These are phyloP conservation scores for Pseudogymnoascus verrucosus DNA, from an alignment of 2,329 filamentous ascomycete genomes.

Conservation along the genomic window DNA sequence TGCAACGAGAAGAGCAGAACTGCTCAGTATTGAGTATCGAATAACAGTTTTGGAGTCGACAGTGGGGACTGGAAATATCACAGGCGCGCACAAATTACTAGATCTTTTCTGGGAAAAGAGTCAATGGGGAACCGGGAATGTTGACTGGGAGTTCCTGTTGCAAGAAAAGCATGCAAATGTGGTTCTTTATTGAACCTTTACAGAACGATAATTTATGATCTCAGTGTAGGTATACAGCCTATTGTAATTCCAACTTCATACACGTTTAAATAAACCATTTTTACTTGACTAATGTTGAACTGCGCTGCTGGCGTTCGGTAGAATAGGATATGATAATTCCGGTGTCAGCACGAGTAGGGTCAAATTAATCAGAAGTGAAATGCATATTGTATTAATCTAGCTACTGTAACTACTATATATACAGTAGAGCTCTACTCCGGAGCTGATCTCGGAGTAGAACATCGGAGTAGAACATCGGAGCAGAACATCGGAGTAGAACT, in stretches of 20 bases:
- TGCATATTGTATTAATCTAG: too few relatives aligned
- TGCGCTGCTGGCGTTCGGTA: too few relatives aligned
- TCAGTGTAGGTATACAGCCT: background rate
- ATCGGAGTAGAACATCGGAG: too few relatives aligned
- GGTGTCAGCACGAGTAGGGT: too few relatives aligned
- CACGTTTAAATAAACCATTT: too few relatives aligned
- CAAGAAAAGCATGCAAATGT: slow-evolving; percentile 1
- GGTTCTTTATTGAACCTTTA: slow-evolving; percentile 1
- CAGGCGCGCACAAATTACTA: slow-evolving; percentile 7
- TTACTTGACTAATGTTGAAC: too few relatives aligned
- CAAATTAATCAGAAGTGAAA: too few relatives aligned
- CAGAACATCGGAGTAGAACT: too few relatives aligned
- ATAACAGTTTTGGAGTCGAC: slow-evolving; percentile 10
- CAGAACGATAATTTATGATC: background rate
- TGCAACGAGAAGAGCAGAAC: slow-evolving; percentile 4
- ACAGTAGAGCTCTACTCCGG: too few relatives aligned
- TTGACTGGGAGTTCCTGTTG: slow-evolving; percentile 8
- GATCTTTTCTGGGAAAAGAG: slow-evolving; percentile 4
- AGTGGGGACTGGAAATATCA: slow-evolving; percentile 6
- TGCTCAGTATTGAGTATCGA: slow-evolving; percentile 9
- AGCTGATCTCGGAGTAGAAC: too few relatives aligned
- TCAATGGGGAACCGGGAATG: background rate
- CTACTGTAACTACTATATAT: too few relatives aligned
- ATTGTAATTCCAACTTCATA: background rate
- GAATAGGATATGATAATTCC: too few relatives aligned